Evolutionary conservation across 2,329 filamentous ascomycete genomes (phyloP).

Genomic region (Ceratocystis colombiana): DNA sequence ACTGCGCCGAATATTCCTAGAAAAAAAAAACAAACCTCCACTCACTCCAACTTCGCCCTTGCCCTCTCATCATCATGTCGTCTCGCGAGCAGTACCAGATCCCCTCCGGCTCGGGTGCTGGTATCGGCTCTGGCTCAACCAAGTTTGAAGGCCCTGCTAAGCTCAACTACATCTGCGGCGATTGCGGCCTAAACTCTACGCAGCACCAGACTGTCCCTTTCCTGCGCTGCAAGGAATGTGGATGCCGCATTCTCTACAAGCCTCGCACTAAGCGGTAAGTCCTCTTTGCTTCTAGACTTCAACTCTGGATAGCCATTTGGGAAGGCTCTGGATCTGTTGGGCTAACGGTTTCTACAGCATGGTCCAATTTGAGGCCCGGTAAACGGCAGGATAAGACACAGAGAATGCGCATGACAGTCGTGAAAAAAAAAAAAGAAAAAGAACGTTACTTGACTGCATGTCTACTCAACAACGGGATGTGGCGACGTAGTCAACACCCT

Average conservation of each 20-base stretch:
- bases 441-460: background rate
- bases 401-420: background rate
- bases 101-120: conserved; percentile 43
- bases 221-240: conserved; percentile 92
- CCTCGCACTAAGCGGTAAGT: conserved; percentile 90
- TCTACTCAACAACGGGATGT: background rate
- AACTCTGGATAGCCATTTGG: background rate
- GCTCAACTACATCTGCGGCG: conserved; percentile 37
- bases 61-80: conserved; percentile 35
- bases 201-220: conserved; percentile 58
- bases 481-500: background rate
- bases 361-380: conserved; percentile 97
- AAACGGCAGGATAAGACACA: conserved; percentile 17
- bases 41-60: background rate
- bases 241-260: conserved; percentile 93
- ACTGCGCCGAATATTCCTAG: too few relatives aligned
- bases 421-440: background rate
- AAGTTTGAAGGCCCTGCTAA: conserved; percentile 37
- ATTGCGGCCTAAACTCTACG: conserved; percentile 42
- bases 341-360: conserved; percentile 49
- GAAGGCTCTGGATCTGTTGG: background rate
- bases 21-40: background rate
- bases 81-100: conserved; percentile 68
- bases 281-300: background rate
- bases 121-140: conserved; percentile 34